Evolutionary conservation across 257 asterid species (phyloP).

Genomic region (Solanum commersonii): DNA sequence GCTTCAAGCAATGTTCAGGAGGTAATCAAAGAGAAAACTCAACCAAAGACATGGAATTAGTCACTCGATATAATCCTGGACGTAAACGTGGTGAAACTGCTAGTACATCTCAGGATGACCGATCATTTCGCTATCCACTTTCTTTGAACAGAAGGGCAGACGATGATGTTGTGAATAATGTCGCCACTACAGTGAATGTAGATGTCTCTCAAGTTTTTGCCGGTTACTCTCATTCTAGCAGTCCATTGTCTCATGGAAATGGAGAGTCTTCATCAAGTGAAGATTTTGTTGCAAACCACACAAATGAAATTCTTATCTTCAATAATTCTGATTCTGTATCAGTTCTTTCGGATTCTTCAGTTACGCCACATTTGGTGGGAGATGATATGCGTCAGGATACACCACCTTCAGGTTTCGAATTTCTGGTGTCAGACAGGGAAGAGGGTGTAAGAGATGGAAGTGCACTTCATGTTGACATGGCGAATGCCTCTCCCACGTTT

Average conservation of each 20-base stretch:
- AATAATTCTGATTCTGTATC: constrained; percentile 48
- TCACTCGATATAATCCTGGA: constrained; percentile 18
- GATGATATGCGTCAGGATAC: constrained; percentile 25
- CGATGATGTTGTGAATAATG: constrained; percentile 11
- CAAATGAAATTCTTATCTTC: constrained; percentile 38
- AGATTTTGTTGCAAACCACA: constrained; percentile 40
- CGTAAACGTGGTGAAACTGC: constrained; percentile 32
- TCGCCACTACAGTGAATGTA: constrained; percentile 10
- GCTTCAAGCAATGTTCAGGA: constrained; percentile 24
- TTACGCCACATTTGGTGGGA: constrained; percentile 21
- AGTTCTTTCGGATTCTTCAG: constrained; percentile 35
- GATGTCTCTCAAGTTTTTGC: constrained; percentile 22
- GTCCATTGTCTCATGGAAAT: constrained; percentile 12
- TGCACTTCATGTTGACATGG: constrained; percentile 43
- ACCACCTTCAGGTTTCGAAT: constrained; percentile 33
- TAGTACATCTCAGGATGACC: constrained; percentile 43
- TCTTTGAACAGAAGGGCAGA: constrained; percentile 18
- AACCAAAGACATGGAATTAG: constrained; percentile 45
- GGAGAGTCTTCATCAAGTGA: constrained; percentile 42
- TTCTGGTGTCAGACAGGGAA: constrained; percentile 53
- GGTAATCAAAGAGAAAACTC: constrained; percentile 35
- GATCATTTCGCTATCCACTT: constrained; percentile 17
- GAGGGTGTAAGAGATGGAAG: constrained; percentile 35
- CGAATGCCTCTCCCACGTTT: constrained; percentile 37
- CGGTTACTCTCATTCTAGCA: constrained; percentile 10